Conservation (phyloP, 768 basidiomycete genomes). For the Strobilomyces echinocephalus region DNA sequence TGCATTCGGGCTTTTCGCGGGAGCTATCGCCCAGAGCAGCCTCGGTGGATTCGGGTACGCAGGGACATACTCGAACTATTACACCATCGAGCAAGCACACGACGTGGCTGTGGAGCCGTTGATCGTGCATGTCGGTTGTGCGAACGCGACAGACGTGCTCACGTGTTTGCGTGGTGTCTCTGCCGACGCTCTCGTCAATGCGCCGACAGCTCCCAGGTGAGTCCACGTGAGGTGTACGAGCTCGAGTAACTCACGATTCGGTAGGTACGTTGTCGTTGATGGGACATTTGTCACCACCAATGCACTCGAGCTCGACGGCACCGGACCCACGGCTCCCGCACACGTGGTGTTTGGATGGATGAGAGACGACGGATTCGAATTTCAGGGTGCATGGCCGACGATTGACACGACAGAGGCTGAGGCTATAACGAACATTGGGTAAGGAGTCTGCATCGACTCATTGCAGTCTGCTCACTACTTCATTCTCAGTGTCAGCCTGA, state of each 20-base stretch:
- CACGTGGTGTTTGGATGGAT: neutral
- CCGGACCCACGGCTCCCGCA: neutral
- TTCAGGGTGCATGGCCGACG: neutral
- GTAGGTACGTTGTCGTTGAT: neutral
- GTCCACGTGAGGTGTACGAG: neutral
- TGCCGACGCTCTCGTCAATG: constrained; percentile 1
- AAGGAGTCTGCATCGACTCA: neutral
- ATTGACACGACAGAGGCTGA: neutral
- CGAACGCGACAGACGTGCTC: constrained; percentile 5
- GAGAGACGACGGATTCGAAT: neutral
- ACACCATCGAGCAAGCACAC: constrained; percentile 39
- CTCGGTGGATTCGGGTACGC: constrained; percentile 47
- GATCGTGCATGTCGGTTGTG: constrained; percentile 38
- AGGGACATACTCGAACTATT: constrained; percentile 45
- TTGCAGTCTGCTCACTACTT: neutral
- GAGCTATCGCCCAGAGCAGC: constrained; percentile 43
- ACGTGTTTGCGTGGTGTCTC: constrained; percentile 5
- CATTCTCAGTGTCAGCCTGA: neutral
- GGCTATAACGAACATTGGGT: neutral
- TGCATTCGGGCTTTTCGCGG: constrained; percentile 37
- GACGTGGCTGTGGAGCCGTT: constrained; percentile 34
- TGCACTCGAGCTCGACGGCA: neutral
- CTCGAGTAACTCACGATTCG: neutral
- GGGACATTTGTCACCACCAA: neutral
- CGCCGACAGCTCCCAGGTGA: neutral